Evolutionary conservation across 2,329 filamentous ascomycete species (phyloP), one percentile per base, ranked within the genome.

Genomic region (Magnaporthiopsis rhizophila): DNA sequence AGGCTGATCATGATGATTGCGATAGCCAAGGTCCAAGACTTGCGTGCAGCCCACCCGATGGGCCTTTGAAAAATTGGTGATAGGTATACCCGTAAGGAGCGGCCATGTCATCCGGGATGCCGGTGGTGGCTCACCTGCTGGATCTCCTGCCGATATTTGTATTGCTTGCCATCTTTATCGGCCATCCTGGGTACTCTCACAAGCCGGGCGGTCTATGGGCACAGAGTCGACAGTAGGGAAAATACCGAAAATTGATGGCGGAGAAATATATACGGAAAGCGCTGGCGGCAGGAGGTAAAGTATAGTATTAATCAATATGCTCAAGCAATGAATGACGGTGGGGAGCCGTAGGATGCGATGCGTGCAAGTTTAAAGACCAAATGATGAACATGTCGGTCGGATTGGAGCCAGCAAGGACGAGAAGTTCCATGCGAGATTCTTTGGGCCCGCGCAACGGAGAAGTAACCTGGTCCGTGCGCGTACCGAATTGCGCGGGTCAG

Each of bases 121-220:
- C n/a, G 18, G 5, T 58, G n/a, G 8, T 21, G 24, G 58, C 69
- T 65, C 75, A 93, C 91, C 89, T 96, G 94, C 78, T 97, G 95
- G 79, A 99, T 99, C 83, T 99, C 95, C 80, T 96, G 92, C 76
- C 93, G 88, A 77, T 98, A 99, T 78, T 97, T 98, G 72, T 84
- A 85, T 67, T 81, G 77, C 73, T 84, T 76, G 85, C 87, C 71
- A 84, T 84, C 74, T 84, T 85, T 86, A 77, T 95, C 90, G 69
- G 87, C 83, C 89, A 92, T 93, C 9, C 45, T 53, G 18, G 21
- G n/a, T 53, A 53, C 45, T 53, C 45, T 53, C 45, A 53, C 45
- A 53, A 53, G 45, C 7, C 9, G 45, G 6, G 45, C 21, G 21
- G 45, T n/a, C 45, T 53, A 21, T 11, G n/a, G 2, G 45, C 11